A percentile compares a stretch with the other conserved stretches of the same genome.
These are phyloP conservation scores for Rosa persica DNA, from an alignment of 306 rosid genomes.

Conservation along the genomic window DNA sequence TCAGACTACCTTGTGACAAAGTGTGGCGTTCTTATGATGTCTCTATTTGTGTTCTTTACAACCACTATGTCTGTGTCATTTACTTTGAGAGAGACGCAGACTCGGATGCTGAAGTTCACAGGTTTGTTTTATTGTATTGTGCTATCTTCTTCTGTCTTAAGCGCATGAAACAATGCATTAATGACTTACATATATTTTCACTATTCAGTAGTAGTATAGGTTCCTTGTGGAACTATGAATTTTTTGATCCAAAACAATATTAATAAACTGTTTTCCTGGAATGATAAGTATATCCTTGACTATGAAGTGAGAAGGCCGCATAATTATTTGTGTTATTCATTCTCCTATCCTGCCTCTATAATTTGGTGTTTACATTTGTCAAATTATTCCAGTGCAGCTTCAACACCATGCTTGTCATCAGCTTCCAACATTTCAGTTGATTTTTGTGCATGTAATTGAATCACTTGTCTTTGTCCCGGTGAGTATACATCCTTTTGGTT, in stretches of 20 bases:
- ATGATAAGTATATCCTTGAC: conserved; percentile 20
- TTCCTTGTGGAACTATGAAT: no score
- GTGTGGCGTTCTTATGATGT: conserved; percentile 99
- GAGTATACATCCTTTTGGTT: conserved; percentile 30
- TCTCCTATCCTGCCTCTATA: conserved; percentile 27
- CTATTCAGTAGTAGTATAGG: neutral
- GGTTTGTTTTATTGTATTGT: conserved; percentile 48
- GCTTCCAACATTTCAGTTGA: conserved; percentile 94
- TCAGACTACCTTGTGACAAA: conserved; percentile 95
- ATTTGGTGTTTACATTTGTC: conserved; percentile 28
- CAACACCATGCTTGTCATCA: conserved; percentile 97
- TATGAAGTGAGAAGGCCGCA: conserved; percentile 25
- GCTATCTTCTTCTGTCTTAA: neutral
- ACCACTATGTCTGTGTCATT: conserved; percentile 98
- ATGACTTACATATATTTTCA: no score
- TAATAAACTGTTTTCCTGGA: conserved; percentile 11
- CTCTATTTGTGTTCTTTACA: conserved; percentile 93
- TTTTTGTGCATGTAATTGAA: conserved; percentile 97
- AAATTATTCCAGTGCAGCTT: no score
- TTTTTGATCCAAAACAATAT: conserved; percentile 5
- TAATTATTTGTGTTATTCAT: conserved; percentile 16
- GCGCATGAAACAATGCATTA: neutral
- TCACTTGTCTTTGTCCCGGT: conserved; percentile 98
- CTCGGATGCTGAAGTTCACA: conserved; percentile 98
- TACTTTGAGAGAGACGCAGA: conserved; percentile 42